Evolutionary conservation across 257 asterid genomes (phyloP).

Genomic region (Paraleonurus japonicus): DNA sequence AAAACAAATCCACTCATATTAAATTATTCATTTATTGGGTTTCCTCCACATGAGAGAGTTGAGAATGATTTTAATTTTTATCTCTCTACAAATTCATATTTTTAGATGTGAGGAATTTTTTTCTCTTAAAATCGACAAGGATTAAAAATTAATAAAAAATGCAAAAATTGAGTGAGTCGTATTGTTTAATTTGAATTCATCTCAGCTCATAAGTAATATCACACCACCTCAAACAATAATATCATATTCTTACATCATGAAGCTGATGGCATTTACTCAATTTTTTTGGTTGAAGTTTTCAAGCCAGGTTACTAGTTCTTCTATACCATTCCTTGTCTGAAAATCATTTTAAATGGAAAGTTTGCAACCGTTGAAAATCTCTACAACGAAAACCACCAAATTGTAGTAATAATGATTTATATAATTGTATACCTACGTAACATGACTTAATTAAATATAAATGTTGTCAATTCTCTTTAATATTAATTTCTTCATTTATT

Average conservation of each 20-base stretch:
- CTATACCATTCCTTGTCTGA: neutral
- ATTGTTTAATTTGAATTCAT: too few species aligned
- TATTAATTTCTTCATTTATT: neutral
- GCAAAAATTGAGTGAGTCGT: too few species aligned
- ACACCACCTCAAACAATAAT: too few species aligned
- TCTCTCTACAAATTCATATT: too few species aligned
- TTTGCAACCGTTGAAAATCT: conserved; percentile 5
- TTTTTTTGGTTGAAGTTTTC: neutral
- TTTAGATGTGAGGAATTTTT: too few species aligned
- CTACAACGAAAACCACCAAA: neutral
- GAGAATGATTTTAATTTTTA: too few species aligned
- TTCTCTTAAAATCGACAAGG: too few species aligned
- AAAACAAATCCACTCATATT: too few species aligned
- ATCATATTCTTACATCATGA: neutral
- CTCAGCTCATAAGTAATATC: too few species aligned
- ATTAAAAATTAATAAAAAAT: too few species aligned
- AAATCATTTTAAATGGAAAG: neutral
- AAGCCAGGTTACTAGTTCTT: conserved; percentile 15
- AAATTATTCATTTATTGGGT: too few species aligned
- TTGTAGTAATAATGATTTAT: neutral
- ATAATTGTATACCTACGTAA: neutral
- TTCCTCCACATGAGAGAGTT: too few species aligned
- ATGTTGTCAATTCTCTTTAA: neutral
- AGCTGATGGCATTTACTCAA: neutral
- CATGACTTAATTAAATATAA: neutral